Conservation (phyloP, 2,329 filamentous ascomycete genomes). For the Chrysoporthe cubensis region DNA sequence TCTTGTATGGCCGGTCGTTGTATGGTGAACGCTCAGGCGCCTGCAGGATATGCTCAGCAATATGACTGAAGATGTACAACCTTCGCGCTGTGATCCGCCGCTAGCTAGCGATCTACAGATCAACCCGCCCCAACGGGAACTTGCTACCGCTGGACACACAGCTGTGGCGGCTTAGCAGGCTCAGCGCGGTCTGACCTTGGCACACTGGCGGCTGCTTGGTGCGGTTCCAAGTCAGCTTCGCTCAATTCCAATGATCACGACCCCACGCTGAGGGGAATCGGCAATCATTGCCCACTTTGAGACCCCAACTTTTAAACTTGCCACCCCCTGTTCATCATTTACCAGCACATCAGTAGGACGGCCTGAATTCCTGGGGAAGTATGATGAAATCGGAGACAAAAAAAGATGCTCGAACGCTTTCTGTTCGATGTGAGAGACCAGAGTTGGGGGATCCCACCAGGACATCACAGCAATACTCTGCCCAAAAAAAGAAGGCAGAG, state of each 20-base stretch:
- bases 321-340: constrained; percentile 29
- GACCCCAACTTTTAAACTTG: constrained; percentile 25
- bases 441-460: not conserved
- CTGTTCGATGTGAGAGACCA: not conserved
- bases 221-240: not conserved
- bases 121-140: not conserved
- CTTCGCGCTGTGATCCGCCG: not conserved
- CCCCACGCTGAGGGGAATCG: not conserved
- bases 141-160: not conserved
- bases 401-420: not conserved
- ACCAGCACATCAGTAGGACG: not conserved
- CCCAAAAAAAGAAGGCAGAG: not conserved
- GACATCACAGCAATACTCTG: not conserved
- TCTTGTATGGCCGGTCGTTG: no score
- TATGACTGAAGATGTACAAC: not conserved
- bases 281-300: constrained; percentile 15
- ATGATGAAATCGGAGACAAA: constrained; percentile 25
- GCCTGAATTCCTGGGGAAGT: constrained; percentile 14
- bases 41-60: not conserved
- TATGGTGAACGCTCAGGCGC: not conserved
- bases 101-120: constrained; percentile 21
- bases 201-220: not conserved
- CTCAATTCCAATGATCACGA: constrained; percentile 8
- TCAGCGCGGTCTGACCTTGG: not conserved
- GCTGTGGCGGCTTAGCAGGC: not conserved